A percentile compares a stretch with the other conserved stretches of the same genome.
These are phyloP conservation scores for Arachis monticola DNA, from an alignment of 331 rosid genomes.

Conservation along the genomic window DNA sequence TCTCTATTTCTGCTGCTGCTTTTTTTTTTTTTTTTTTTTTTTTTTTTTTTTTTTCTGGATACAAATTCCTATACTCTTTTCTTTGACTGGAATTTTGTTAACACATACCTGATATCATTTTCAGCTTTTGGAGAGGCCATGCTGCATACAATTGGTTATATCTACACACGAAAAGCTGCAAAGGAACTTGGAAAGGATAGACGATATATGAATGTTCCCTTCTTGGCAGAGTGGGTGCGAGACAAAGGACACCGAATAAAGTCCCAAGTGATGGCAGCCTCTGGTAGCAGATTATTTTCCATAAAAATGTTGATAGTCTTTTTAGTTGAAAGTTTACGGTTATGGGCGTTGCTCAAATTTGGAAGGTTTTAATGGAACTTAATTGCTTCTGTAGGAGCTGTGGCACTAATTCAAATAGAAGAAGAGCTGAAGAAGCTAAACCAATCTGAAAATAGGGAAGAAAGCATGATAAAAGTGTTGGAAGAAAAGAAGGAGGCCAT, in stretches of 20 bases:
- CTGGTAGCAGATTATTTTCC: constrained; percentile 60
- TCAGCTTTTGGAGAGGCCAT: constrained; percentile 98
- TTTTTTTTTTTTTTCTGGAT: background rate
- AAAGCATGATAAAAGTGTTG: constrained; percentile 62
- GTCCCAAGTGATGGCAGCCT: constrained; percentile 96
- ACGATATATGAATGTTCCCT: constrained; percentile 84
- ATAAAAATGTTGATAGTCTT: constrained; percentile 1
- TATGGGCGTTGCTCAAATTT: constrained; percentile 6
- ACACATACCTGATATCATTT: constrained; percentile 32
- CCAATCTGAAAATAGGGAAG: constrained; percentile 75
- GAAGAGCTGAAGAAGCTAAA: constrained; percentile 77
- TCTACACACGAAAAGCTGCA: constrained; percentile 83
- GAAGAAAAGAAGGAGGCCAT: constrained; percentile 84
- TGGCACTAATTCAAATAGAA: constrained; percentile 87
- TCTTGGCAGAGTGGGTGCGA: constrained; percentile 96
- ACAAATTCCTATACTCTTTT: constrained; percentile 1
- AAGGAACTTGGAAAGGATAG: constrained; percentile 85
- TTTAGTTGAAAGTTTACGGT: constrained; percentile 24
- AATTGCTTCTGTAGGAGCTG: constrained; percentile 72
- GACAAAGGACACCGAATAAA: constrained; percentile 92
- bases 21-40: background rate
- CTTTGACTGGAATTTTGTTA: background rate
- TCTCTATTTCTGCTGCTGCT: background rate
- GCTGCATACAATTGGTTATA: constrained; percentile 96
- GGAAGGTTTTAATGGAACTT: constrained; percentile 31